phyloP scores from a whole-genome alignment of 139 green algal species.

The Chlamydomonas asymmetrica region DNA sequence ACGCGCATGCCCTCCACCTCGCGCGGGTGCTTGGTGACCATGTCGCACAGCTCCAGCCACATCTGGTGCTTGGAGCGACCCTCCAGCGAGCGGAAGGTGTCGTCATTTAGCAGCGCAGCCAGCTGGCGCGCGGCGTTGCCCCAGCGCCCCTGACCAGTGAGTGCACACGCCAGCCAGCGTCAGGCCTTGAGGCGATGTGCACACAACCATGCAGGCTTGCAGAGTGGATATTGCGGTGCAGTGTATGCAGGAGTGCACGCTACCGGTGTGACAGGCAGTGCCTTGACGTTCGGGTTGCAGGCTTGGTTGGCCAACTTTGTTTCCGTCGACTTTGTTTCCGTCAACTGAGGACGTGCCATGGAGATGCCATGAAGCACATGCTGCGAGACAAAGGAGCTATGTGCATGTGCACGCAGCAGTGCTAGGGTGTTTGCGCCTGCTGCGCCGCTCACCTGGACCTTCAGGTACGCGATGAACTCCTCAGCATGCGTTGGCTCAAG shows the following conservation, averaged over 20 bases:
- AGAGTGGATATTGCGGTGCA: background rate
- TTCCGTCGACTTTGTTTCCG: too few relatives aligned
- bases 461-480: constrained; percentile 95
- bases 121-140: constrained; percentile 81
- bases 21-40: constrained; percentile 90
- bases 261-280: too few relatives aligned
- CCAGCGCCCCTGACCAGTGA: constrained; percentile 59
- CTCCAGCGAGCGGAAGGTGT: constrained; percentile 85
- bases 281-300: too few relatives aligned
- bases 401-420: background rate
- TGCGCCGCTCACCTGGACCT: constrained; percentile 49
- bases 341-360: too few relatives aligned
- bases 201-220: background rate
- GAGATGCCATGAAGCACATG: too few relatives aligned
- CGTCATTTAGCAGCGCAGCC: constrained; percentile 83
- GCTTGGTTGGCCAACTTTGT: too few relatives aligned
- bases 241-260: background rate
- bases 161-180: too few relatives aligned
- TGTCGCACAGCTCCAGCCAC: constrained; percentile 98
- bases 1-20: constrained; percentile 69
- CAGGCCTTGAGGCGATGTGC: too few relatives aligned
- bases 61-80: constrained; percentile 95
- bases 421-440: background rate
- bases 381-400: constrained; percentile 2
- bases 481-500: constrained; percentile 93